These are phyloP conservation scores for Sphagnum magellanicum DNA, from an alignment of 228 moss, liverwort and hornwort species.

Conservation along the genomic window DNA sequence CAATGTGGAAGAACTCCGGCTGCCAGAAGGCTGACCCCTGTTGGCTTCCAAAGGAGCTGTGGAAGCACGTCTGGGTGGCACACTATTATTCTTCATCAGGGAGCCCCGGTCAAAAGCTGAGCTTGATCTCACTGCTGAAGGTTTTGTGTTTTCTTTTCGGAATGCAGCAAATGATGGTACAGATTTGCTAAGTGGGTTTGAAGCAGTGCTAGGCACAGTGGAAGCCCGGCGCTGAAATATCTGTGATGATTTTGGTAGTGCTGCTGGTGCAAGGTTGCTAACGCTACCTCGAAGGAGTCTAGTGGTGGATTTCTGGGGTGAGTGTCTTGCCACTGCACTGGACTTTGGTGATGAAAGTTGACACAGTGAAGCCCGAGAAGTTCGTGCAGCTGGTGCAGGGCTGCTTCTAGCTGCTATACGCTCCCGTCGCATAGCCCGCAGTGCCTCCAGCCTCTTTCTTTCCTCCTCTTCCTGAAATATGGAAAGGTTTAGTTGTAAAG, in stretches of 20 bases:
- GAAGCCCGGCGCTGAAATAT: conserved; percentile 28
- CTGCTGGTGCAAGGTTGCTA: conserved; percentile 18
- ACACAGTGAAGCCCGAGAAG: conserved; percentile 47
- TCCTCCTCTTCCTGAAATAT: conserved; percentile 51
- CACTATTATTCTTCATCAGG: conserved; percentile 28
- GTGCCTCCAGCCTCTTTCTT: conserved; percentile 50
- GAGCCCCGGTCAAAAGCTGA: conserved; percentile 29
- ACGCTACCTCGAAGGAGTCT: conserved; percentile 20
- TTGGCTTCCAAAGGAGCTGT: conserved; percentile 59
- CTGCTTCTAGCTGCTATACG: conserved; percentile 52
- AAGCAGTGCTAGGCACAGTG: conserved; percentile 31
- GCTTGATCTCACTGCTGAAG: conserved; percentile 48
- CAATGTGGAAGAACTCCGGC: not conserved
- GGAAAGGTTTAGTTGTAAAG: not conserved
- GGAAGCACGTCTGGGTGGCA: conserved; percentile 37
- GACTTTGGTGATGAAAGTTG: conserved; percentile 51
- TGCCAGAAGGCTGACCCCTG: conserved; percentile 34
- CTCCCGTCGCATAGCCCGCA: conserved; percentile 47
- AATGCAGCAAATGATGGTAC: conserved; percentile 84
- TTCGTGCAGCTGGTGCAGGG: conserved; percentile 37
- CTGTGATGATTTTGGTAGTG: conserved; percentile 27
- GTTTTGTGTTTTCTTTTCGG: conserved; percentile 90
- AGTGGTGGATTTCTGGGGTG: conserved; percentile 42
- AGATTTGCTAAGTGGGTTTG: conserved; percentile 74
- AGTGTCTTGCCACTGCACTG: conserved; percentile 46